Percentiles rank a stretch among this genome's conserved stretches.
phyloP scores from a whole-genome alignment of 1,284 basidiomycete genomes.

The Tilletiopsis washingtonensis region DNA sequence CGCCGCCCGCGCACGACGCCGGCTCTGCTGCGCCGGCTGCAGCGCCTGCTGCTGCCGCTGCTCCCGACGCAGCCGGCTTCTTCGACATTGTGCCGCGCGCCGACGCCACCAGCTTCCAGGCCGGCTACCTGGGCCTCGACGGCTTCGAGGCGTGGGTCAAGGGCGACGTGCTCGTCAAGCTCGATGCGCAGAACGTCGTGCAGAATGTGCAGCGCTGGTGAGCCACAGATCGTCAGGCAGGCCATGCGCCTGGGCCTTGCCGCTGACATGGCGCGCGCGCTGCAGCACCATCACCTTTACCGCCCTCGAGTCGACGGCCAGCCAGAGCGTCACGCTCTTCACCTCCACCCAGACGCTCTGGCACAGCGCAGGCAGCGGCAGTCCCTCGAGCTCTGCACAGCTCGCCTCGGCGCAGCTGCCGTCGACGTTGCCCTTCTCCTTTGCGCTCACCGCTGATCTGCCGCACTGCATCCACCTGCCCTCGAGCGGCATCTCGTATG shows the following conservation, averaged over 20 bases:
- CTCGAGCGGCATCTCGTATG: constrained; percentile 29
- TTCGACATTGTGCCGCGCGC: constrained; percentile 40
- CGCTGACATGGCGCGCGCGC: no score
- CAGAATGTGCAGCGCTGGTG: no score
- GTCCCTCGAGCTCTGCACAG: neutral
- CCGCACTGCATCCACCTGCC: constrained; percentile 43
- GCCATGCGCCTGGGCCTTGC: no score
- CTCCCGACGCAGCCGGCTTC: constrained; percentile 12
- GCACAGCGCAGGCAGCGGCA: constrained; percentile 9
- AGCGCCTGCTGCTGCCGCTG: neutral
- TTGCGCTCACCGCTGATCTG: constrained; percentile 35
- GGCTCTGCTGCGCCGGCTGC: neutral
- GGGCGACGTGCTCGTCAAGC: constrained; percentile 43
- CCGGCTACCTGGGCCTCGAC: constrained; percentile 39
- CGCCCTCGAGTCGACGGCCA: constrained; percentile 1
- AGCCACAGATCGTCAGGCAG: no score
- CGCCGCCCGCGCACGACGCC: neutral
- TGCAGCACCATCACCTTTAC: constrained; percentile 4
- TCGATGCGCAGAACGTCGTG: no score
- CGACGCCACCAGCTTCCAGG: constrained; percentile 43
- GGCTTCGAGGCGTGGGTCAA: constrained; percentile 35
- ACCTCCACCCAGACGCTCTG: constrained; percentile 24
- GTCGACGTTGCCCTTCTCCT: constrained; percentile 34
- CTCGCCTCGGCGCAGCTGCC: constrained; percentile 9
- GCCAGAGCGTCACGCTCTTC: constrained; percentile 20